Evolutionary conservation across 805 yeast genomes (phyloP).

Genomic region (Pichia cabralensis): DNA sequence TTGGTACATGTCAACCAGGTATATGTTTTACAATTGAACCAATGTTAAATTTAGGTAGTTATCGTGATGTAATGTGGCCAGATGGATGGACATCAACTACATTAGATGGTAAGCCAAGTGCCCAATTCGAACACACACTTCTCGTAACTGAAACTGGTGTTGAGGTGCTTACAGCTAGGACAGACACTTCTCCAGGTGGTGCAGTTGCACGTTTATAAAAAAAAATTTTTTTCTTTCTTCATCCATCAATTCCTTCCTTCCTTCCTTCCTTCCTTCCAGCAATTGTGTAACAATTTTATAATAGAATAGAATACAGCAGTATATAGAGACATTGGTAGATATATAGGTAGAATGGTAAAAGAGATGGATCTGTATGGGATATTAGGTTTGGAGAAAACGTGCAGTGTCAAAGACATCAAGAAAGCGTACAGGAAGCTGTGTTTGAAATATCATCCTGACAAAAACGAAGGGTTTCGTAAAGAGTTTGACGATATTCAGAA

Average conservation of each 20-base stretch:
- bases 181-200: conserved; percentile 82
- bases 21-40: conserved; percentile 97
- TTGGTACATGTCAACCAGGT: conserved; percentile 92
- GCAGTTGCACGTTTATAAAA: conserved; percentile 43
- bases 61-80: conserved; percentile 84
- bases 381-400: conserved; percentile 31
- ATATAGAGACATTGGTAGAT: too few relatives aligned
- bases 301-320: neutral
- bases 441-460: conserved; percentile 64
- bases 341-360: neutral
- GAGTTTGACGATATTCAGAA: conserved; percentile 63
- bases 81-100: conserved; percentile 96
- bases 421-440: conserved; percentile 59
- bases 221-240: too few relatives aligned
- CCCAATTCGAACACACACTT: conserved; percentile 93
- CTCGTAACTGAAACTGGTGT: conserved; percentile 89
- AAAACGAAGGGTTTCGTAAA: conserved; percentile 29
- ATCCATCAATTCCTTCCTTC: too few relatives aligned
- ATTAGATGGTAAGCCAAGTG: conserved; percentile 79
- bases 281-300: too few relatives aligned
- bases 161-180: conserved; percentile 81
- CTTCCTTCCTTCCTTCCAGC: too few relatives aligned
- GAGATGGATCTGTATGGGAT: conserved; percentile 44
- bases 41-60: conserved; percentile 82
- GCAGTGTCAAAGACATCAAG: conserved; percentile 48